Evolutionary conservation across 2,329 filamentous ascomycete genomes (phyloP).

Genomic region (Pseudogymnoascus sp.): DNA sequence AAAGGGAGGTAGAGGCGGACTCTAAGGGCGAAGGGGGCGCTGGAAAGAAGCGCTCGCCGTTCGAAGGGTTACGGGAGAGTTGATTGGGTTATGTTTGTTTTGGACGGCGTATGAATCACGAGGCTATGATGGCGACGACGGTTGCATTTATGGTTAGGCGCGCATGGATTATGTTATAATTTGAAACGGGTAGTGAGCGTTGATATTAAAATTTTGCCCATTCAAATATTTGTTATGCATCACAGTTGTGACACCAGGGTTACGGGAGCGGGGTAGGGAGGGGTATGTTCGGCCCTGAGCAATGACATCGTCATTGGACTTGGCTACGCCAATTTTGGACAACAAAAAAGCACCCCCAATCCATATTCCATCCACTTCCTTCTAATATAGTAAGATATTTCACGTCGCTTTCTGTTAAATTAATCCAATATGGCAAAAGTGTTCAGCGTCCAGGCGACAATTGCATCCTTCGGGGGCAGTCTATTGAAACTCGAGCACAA

Average conservation of each 20-base stretch:
- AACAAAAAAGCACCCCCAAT: not conserved
- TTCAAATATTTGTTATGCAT: not conserved
- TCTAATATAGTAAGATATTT: not conserved
- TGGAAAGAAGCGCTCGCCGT: conserved; percentile 1
- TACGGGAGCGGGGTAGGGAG: conserved; percentile 5
- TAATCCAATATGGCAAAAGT: conserved; percentile 26
- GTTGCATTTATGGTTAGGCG: conserved; percentile 8
- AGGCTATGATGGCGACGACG: not conserved
- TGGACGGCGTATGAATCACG: conserved; percentile 5
- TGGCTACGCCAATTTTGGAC: not conserved
- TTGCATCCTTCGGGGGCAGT: conserved; percentile 87
- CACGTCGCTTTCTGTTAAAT: not conserved
- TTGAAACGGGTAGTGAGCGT: not conserved
- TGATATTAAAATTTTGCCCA: not conserved
- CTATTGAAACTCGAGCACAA: conserved; percentile 89
- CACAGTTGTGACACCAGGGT: not conserved
- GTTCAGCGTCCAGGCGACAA: conserved; percentile 82
- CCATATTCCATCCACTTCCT: not conserved
- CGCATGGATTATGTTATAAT: not conserved
- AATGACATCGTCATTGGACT: not conserved
- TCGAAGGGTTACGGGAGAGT: not conserved
- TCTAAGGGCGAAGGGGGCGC: not conserved
- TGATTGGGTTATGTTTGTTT: conserved; percentile 1
- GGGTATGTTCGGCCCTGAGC: not conserved
- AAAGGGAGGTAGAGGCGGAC: conserved; percentile 55